These are phyloP conservation scores for Metschnikowia peoriensis DNA, from an alignment of 805 yeast species.

Conservation along the genomic window DNA sequence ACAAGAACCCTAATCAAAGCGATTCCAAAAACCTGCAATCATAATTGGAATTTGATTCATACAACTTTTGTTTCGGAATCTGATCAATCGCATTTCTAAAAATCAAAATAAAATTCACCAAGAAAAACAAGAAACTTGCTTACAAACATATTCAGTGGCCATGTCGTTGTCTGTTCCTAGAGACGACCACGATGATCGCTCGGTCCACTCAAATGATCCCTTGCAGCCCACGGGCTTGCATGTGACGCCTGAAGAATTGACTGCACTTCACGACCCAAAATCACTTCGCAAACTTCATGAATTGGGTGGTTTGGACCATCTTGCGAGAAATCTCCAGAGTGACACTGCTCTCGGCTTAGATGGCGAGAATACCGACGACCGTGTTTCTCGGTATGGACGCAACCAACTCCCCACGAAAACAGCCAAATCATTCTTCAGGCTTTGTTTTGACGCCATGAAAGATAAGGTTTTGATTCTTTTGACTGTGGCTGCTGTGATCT, in stretches of 20 bases:
- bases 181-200: slow-evolving; percentile 16
- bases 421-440: slow-evolving; percentile 62
- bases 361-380: slow-evolving; percentile 27
- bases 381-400: slow-evolving; percentile 58
- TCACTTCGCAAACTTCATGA: slow-evolving; percentile 42
- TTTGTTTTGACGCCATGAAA: slow-evolving; percentile 81
- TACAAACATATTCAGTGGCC: not conserved
- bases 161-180: slow-evolving; percentile 19
- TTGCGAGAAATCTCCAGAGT: slow-evolving; percentile 33
- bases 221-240: slow-evolving; percentile 16
- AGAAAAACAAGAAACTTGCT: no score
- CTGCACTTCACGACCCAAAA: slow-evolving; percentile 62
- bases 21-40: no score
- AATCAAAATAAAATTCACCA: not conserved
- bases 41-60: no score
- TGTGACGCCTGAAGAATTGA: slow-evolving; percentile 31
- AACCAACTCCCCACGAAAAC: slow-evolving; percentile 71
- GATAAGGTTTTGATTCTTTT: slow-evolving; percentile 87
- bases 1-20: no score
- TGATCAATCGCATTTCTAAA: no score
- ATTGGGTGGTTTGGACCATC: slow-evolving; percentile 46
- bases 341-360: slow-evolving; percentile 41
- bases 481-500: slow-evolving; percentile 81
- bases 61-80: no score
- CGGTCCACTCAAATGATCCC: slow-evolving; percentile 17